Conservation (phyloP, 139 green algal species). For the Picochlorum costavermella region DNA sequence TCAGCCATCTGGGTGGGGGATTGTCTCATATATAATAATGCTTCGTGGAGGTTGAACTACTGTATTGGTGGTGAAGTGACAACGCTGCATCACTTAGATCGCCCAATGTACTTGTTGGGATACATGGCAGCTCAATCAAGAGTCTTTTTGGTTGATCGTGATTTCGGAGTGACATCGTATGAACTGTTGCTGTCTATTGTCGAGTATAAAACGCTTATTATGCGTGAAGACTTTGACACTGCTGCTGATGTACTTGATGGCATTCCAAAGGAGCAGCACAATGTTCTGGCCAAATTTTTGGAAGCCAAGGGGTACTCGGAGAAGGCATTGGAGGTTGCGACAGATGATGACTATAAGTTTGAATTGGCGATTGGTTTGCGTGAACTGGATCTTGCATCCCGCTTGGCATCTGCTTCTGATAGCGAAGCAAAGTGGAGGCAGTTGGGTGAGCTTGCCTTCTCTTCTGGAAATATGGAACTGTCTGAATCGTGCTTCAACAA, state of each 20-base stretch:
- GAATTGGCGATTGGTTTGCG: constrained; percentile 83
- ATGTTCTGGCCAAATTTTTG: constrained; percentile 87
- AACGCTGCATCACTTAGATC: constrained; percentile 93
- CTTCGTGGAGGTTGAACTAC: constrained; percentile 94
- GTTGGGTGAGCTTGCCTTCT: constrained; percentile 82
- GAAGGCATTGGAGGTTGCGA: constrained; percentile 84
- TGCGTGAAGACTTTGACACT: constrained; percentile 67
- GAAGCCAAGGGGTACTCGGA: constrained; percentile 73
- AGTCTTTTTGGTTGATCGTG: constrained; percentile 92
- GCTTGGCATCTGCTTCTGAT: constrained; percentile 67
- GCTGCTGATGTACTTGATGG: constrained; percentile 53
- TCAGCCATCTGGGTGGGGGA: constrained; percentile 74
- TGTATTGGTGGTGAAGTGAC: constrained; percentile 94
- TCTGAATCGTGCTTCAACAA: constrained; percentile 63
- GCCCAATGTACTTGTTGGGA: constrained; percentile 93
- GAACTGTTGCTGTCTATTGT: constrained; percentile 90
- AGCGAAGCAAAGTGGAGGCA: constrained; percentile 87
- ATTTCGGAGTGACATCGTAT: constrained; percentile 73
- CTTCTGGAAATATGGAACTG: constrained; percentile 43
- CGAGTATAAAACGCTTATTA: constrained; percentile 91
- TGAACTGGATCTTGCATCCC: constrained; percentile 65
- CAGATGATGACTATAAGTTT: constrained; percentile 88
- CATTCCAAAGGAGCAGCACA: constrained; percentile 54
- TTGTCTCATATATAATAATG: constrained; percentile 99
- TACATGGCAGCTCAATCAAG: constrained; percentile 85